phyloP scores from a whole-genome alignment of 768 basidiomycete species.

The Amyloporia xantha region DNA sequence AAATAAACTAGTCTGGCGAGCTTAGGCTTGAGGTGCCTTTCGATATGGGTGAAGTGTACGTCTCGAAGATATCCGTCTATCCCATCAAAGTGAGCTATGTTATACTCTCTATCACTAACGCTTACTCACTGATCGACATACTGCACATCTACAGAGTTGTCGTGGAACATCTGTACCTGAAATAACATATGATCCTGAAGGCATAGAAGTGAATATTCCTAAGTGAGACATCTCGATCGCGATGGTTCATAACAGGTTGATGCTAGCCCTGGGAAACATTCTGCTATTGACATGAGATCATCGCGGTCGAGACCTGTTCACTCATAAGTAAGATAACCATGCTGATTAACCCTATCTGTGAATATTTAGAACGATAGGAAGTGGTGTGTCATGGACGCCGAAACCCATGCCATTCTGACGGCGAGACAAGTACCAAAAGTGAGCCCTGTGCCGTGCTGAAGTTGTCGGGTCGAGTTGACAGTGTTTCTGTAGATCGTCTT shows the following conservation, averaged over 20 bases:
- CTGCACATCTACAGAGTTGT: slow-evolving; percentile 47
- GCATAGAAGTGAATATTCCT: slow-evolving; percentile 50
- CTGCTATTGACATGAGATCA: not conserved
- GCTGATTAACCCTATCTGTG: slow-evolving; percentile 3
- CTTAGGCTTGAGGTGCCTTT: slow-evolving; percentile 14
- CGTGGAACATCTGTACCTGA: slow-evolving; percentile 55
- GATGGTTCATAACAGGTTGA: not conserved
- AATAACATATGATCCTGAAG: slow-evolving; percentile 51
- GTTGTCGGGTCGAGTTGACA: no score
- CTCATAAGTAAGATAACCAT: not conserved
- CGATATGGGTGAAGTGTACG: slow-evolving; percentile 29
- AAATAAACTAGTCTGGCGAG: not conserved
- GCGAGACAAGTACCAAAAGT: slow-evolving; percentile 62
- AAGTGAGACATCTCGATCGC: not conserved
- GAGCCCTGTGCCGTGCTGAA: no score
- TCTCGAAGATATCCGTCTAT: slow-evolving; percentile 48
- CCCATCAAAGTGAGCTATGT: slow-evolving; percentile 16
- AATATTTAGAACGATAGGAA: slow-evolving; percentile 56
- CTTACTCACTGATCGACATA: not conserved
- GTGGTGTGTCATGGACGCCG: slow-evolving; percentile 62
- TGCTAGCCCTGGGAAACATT: not conserved
- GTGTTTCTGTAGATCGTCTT: slow-evolving; percentile 67
- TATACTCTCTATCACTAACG: not conserved
- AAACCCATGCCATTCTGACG: slow-evolving; percentile 50
- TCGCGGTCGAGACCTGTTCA: not conserved